Base-by-base conservation (phyloP, 2,329 filamentous ascomycete genomes). In the Orbilia quercus region DNA sequence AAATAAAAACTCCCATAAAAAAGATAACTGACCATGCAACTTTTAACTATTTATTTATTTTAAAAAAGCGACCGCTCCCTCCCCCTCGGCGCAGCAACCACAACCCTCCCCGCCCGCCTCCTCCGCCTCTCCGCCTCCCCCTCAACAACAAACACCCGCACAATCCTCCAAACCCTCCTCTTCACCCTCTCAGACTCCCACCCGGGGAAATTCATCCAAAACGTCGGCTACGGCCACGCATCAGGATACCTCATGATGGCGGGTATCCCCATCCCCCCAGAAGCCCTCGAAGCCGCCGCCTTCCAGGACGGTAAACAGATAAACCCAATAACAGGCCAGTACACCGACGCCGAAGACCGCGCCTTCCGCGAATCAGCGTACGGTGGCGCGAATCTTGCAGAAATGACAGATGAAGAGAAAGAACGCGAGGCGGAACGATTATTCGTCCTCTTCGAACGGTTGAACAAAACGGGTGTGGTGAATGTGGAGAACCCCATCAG, bases 171-270 rank as follows among this genome's bases (percentile, higher is more conserved):
- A 0, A 85, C 89, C 28, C 84, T 99, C 22, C 86, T 97, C 74
- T 99, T 96, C 79, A 90, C 96, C 75, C 84, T 98, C 25, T 96
- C 92, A 0, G 90, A 89, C 75, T 90, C 89, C 77, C 89, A 97
- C 77, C 87, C 93, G 0, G 86, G 85, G 14, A 90, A 85, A 28
- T 95, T 97, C 78, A 90, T 98, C 0, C 85, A 91, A 57, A 97
- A 97, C 76, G 91, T 99, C 11, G 95, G 95, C 0, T 99, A 96
- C 79, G 95, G 95, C 0, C 96, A 91, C 78, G 95, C 95, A 0
- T 91, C 92, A 0, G 95, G 95, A 0, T 96, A 95, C 79, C 83
- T 99, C 14, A 89, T 93, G 82, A 89, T 90, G 75, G 90, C 94
- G 75, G 91, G 95, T 63, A 88, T 98, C 11, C 85, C 89, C 0